Conservation (phyloP, 2,329 filamentous ascomycete genomes). For the Zymoseptoria passerinii region DNA sequence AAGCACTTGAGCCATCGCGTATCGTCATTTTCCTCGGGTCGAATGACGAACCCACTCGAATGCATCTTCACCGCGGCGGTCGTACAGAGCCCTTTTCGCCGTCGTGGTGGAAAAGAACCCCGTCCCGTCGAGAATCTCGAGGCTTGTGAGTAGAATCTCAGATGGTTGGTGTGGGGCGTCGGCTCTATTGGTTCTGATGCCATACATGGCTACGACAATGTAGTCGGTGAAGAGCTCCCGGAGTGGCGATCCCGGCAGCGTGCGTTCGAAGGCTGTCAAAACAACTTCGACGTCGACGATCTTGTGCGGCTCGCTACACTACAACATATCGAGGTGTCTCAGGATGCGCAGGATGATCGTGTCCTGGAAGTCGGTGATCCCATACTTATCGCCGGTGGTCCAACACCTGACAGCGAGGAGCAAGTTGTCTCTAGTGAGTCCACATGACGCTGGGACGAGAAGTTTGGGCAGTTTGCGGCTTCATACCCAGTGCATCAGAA, state of each 20-base stretch:
- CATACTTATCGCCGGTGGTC: conserved; percentile 8
- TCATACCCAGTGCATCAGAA: conserved; percentile 5
- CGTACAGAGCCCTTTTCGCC: neutral
- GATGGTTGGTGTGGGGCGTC: neutral
- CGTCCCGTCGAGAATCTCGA: neutral
- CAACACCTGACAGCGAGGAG: conserved; percentile 3
- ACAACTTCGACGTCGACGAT: neutral
- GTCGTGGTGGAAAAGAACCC: neutral
- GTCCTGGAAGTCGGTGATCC: conserved; percentile 4
- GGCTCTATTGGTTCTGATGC: neutral
- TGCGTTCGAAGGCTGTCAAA: neutral
- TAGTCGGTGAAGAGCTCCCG: neutral
- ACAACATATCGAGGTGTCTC: neutral
- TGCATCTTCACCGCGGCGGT: neutral
- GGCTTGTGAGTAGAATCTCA: neutral
- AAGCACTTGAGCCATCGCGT: neutral
- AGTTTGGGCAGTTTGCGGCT: neutral
- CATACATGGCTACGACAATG: neutral
- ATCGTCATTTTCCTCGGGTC: neutral
- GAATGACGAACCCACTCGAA: no score
- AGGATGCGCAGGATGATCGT: conserved; percentile 2
- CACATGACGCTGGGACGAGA: no score
- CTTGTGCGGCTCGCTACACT: neutral
- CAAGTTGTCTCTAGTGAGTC: neutral
- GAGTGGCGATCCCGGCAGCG: neutral